Evolutionary conservation across 2,329 filamentous ascomycete genomes (phyloP), one percentile per base, ranked within the genome.

Genomic region (Talaromyces amestolkiae): DNA sequence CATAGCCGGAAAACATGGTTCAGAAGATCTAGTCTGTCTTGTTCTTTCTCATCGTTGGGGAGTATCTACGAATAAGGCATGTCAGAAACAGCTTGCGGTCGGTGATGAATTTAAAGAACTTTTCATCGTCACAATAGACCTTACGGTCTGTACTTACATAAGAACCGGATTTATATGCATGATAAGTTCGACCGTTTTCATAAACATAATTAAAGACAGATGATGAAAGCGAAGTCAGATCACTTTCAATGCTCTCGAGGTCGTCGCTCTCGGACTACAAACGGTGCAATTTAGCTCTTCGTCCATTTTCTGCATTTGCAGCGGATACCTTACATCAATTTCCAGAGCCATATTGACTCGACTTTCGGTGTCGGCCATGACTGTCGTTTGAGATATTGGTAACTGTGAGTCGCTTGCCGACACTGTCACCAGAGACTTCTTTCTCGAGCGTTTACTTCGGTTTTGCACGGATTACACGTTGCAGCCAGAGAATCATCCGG

Each of bases 1-100:
- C 81, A 75, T 64, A 87, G 81, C 51, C 83, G 81, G 53, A 85
- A 77, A 61, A 81, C 69, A 66, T 81, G 78, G 61, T 68, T 61
- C 4, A 62, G 58, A 11, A 64, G 54, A 33, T 66, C 51, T 31
- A 68, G 35, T 41, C 66, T 65, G 27, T 65, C 69, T 63, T 70
- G 67, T 47, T 71, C 69, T 24, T 66, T 63, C 41, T 70, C 68
- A 62, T 71, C 69, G 31, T 70, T 70, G 19, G 70, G 70, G 3
- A 71, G 65, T 15, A 70, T 43, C 65, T 71, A 19, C 33, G 17
- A 17, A 31, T 19, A 35, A 19, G 24, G 22, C 10, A n/a, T 37
- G 56, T 59, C 24, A 59, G 56, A 59, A 59, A 7, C 22, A 33
- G 56, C 13, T 43, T 11, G 39, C 56, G 9, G 6, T 45, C 10